phyloP scores from a whole-genome alignment of 2,329 filamentous ascomycete genomes.

The Westerdykella aurantiaca region DNA sequence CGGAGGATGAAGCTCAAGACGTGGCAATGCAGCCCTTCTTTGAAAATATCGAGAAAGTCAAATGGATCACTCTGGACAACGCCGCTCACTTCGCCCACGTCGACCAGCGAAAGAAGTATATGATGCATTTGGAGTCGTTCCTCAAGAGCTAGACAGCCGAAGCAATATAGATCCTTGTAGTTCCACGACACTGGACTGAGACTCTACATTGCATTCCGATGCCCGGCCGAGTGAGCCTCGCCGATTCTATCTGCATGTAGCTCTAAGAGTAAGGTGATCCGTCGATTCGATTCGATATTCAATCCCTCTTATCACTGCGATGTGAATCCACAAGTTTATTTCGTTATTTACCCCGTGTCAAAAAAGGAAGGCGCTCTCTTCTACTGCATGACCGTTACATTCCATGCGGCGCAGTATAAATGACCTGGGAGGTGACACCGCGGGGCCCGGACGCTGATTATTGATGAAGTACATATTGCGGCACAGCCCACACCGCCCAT shows the following conservation, averaged over 20 bases:
- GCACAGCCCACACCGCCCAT: no score
- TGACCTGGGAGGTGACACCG: neutral
- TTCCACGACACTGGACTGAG: neutral
- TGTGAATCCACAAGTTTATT: neutral
- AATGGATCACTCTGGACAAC: slow-evolving; percentile 35
- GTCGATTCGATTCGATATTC: no score
- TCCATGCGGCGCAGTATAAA: slow-evolving; percentile 1
- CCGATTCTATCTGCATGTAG: no score
- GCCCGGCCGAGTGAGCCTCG: no score
- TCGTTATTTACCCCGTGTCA: neutral
- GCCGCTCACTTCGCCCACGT: slow-evolving; percentile 35
- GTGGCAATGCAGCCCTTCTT: slow-evolving; percentile 33
- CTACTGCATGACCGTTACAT: neutral
- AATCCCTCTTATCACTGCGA: no score
- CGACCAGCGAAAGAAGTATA: slow-evolving; percentile 6
- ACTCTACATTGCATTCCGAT: neutral
- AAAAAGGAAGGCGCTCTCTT: neutral
- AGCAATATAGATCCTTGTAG: neutral
- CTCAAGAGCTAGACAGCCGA: neutral
- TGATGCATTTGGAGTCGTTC: slow-evolving; percentile 1
- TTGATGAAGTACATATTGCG: no score
- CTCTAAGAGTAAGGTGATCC: no score
- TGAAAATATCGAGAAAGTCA: slow-evolving; percentile 30
- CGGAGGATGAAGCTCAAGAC: slow-evolving; percentile 34
- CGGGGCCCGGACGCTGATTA: no score